phyloP scores from a whole-genome alignment of 2,329 filamentous ascomycete genomes.

The Verticillium nonalfalfae region DNA sequence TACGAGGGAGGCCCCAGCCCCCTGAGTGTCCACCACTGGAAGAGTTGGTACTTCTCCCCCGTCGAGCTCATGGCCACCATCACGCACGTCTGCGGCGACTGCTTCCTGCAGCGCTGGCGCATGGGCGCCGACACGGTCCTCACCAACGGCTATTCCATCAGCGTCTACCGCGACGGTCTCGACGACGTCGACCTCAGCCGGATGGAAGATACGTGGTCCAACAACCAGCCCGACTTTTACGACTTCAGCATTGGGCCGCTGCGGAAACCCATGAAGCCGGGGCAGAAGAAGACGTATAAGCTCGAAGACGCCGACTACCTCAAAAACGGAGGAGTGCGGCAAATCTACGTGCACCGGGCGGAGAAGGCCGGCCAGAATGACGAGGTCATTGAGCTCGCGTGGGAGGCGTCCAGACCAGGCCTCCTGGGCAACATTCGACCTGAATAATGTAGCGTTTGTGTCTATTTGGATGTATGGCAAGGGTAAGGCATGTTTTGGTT shows the following conservation, averaged over 20 bases:
- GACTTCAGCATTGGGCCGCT: slow-evolving; percentile 49
- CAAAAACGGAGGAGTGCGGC: slow-evolving; percentile 36
- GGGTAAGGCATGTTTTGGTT: not conserved
- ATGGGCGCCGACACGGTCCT: slow-evolving; percentile 41
- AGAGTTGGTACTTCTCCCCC: slow-evolving; percentile 49
- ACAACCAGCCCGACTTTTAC: slow-evolving; percentile 35
- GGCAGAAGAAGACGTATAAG: slow-evolving; percentile 44
- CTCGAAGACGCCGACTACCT: slow-evolving; percentile 37
- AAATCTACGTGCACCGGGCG: slow-evolving; percentile 46
- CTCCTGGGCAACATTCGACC: not conserved
- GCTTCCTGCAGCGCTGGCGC: slow-evolving; percentile 50
- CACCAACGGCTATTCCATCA: slow-evolving; percentile 53
- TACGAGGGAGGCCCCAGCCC: slow-evolving; percentile 51
- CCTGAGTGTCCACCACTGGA: slow-evolving; percentile 57
- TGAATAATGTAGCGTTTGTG: not conserved
- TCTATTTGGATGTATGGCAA: not conserved
- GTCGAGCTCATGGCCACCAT: slow-evolving; percentile 43
- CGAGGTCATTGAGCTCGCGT: slow-evolving; percentile 42
- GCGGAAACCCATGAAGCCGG: slow-evolving; percentile 23
- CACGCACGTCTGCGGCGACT: slow-evolving; percentile 48
- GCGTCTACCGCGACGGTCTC: slow-evolving; percentile 35
- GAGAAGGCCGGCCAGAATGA: slow-evolving; percentile 33
- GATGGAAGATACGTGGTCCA: slow-evolving; percentile 48
- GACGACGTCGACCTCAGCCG: slow-evolving; percentile 33
- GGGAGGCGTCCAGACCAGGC: slow-evolving; percentile 17